phyloP scores from a whole-genome alignment of 352 stramenopile genomes.

The Phytophthora tubulina region DNA sequence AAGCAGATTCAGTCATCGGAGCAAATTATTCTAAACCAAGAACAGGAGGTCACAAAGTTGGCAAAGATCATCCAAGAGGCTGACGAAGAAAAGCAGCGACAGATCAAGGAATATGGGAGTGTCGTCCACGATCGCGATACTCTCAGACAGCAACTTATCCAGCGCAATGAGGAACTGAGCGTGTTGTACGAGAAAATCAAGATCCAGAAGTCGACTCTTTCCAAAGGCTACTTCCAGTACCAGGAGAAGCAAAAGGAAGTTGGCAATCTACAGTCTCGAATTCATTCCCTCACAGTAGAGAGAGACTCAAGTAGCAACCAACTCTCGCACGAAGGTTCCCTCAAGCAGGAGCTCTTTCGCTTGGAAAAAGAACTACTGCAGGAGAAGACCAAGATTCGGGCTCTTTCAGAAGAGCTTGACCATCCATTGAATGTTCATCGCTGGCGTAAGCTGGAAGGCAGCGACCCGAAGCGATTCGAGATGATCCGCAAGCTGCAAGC shows the following conservation, averaged over 20 bases:
- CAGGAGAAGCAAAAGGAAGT: constrained; percentile 76
- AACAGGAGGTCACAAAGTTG: constrained; percentile 80
- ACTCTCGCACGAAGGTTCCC: constrained; percentile 60
- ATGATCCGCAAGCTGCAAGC: constrained; percentile 90
- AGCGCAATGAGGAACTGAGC: constrained; percentile 86
- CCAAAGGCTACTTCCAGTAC: constrained; percentile 83
- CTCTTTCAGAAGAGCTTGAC: constrained; percentile 91
- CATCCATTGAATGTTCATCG: constrained; percentile 93
- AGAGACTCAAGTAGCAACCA: constrained; percentile 75
- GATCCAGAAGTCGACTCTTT: constrained; percentile 88
- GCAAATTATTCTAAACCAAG: constrained; percentile 92
- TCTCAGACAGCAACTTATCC: constrained; percentile 88
- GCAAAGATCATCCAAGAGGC: constrained; percentile 92
- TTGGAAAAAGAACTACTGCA: constrained; percentile 82
- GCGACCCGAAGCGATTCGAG: constrained; percentile 90
- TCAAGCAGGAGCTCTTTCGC: constrained; percentile 68
- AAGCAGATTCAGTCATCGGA: constrained; percentile 92
- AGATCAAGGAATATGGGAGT: constrained; percentile 87
- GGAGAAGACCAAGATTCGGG: constrained; percentile 90
- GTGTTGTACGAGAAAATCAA: constrained; percentile 94
- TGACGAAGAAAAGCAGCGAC: constrained; percentile 89
- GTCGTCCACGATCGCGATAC: constrained; percentile 91
- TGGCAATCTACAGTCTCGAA: constrained; percentile 57
- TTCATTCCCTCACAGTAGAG: constrained; percentile 67
- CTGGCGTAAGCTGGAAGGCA: constrained; percentile 91